Percentiles rank a stretch among this genome's conserved stretches.
Evolutionary conservation across 306 rosid genomes (phyloP).

Genomic region (Mimosa pudica): DNA sequence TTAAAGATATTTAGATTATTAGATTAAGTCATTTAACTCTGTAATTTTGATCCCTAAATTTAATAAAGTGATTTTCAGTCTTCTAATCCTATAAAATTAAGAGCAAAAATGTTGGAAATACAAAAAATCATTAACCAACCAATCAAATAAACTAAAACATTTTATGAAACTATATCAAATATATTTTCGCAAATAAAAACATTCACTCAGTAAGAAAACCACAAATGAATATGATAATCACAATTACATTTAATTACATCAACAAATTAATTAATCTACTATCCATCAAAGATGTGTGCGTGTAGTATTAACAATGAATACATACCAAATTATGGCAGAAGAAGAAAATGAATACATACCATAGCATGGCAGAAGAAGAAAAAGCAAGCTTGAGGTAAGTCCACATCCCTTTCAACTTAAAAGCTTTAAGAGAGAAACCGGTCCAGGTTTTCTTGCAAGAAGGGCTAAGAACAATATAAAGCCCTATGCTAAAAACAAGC

Average conservation of each 20-base stretch:
- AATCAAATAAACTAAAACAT: not conserved
- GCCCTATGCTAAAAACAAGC: constrained; percentile 46
- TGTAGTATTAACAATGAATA: not conserved
- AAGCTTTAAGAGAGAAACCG: constrained; percentile 53
- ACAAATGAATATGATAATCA: no score
- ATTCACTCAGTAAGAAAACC: not conserved
- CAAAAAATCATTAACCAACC: not conserved
- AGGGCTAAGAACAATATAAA: constrained; percentile 54
- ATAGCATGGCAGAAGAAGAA: constrained; percentile 27
- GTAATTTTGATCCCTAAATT: no score
- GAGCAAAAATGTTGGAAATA: no score
- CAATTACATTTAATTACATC: not conserved
- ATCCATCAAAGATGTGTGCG: not conserved
- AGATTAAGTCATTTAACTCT: no score
- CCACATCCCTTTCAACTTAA: constrained; percentile 49
- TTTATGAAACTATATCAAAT: no score
- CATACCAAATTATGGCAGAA: constrained; percentile 34
- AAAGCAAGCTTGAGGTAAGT: constrained; percentile 48
- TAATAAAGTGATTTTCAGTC: not conserved
- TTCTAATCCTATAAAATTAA: not conserved
- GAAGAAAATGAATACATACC: constrained; percentile 29
- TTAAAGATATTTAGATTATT: no score
- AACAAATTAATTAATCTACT: not conserved
- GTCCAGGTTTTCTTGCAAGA: constrained; percentile 61
- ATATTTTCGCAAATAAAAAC: no score